A percentile compares a stretch with the other conserved stretches of the same genome.
Evolutionary conservation across 2,329 filamentous ascomycete genomes (phyloP).

Genomic region (Aspergillus latus): DNA sequence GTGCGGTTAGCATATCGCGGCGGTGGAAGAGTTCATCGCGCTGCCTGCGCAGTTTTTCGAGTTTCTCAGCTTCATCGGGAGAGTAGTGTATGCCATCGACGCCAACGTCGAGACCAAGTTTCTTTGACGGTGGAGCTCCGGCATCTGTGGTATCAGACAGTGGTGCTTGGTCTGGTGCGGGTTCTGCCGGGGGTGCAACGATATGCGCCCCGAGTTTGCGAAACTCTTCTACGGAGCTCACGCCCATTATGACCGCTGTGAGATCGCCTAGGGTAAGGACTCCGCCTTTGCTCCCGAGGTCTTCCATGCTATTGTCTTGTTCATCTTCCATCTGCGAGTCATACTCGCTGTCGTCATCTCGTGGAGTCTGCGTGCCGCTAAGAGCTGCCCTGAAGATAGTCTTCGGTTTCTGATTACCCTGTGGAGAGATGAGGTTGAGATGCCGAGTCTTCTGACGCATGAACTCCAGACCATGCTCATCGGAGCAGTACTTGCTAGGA

Average conservation of each 20-base stretch:
- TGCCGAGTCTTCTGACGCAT: slow-evolving; percentile 37
- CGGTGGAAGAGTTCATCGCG: slow-evolving; percentile 38
- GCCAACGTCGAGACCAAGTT: slow-evolving; percentile 32
- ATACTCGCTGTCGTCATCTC: slow-evolving; percentile 14
- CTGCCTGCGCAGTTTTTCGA: slow-evolving; percentile 38
- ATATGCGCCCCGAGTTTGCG: slow-evolving; percentile 42
- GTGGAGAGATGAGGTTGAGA: slow-evolving; percentile 27
- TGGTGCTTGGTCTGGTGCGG: background rate
- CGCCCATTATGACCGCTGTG: slow-evolving; percentile 40
- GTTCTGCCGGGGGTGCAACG: slow-evolving; percentile 33
- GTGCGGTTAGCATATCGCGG: slow-evolving; percentile 42
- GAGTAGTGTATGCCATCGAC: slow-evolving; percentile 36
- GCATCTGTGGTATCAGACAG: slow-evolving; percentile 5
- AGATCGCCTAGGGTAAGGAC: slow-evolving; percentile 44
- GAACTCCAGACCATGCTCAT: slow-evolving; percentile 50
- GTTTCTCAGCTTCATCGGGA: slow-evolving; percentile 37
- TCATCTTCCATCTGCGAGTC: slow-evolving; percentile 22
- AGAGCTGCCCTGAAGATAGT: slow-evolving; percentile 6
- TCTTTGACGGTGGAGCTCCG: slow-evolving; percentile 16
- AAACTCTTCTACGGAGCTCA: slow-evolving; percentile 42
- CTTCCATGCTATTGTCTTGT: slow-evolving; percentile 26
- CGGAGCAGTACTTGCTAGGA: slow-evolving; percentile 52
- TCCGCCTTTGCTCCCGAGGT: slow-evolving; percentile 45
- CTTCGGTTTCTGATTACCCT: slow-evolving; percentile 17
- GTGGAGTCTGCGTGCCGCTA: slow-evolving; percentile 4